Base-by-base conservation (phyloP, 2,329 filamentous ascomycete genomes). In the Beauveria varroae region DNA sequence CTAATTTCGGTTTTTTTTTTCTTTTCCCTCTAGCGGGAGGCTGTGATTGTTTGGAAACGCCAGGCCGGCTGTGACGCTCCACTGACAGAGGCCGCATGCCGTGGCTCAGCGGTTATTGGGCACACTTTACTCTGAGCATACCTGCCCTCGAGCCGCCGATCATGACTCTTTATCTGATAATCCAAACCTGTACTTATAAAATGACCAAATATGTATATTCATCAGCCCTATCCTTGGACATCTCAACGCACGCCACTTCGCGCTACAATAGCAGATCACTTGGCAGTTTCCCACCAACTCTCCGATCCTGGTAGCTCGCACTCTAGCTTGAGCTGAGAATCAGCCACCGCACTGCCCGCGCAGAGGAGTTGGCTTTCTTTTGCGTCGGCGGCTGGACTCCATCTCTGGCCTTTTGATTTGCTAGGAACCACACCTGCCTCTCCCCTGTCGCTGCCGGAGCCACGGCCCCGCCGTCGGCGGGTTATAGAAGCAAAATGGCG, bases 401-500 rank as follows among this genome's bases (percentile, higher is more conserved):
- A 18, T 24, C 37, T 30, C 20, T 41, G 20, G 55, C 44, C 44
- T 22, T 26, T 30, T 16, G 7, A 41, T 12, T 57, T 50, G 24
- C 9, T 30, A 43, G 20, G 18, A 10, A 14, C 46, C 30, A 40
- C 44, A n/a, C 44, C 55, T 26, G 20, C n/a, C 41, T 60, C 24
- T 60, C 6, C 50, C 37, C 50, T 34, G 49, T 46, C 50, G 9
- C 46, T 49, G 22, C 37, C 34, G 37, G 26, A 53, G 40, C 57
- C 41, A 43, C 51, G 26, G 58, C 58, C 58, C 58, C 58, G 58
- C 58, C 58, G 34, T 43, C 22, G 6, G 34, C 43, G 24, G 22
- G 34, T 34, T 58, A 62, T 57, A 55, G 43, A n/a, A 34, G 34
- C 41, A 50, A 8, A n/a, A 61, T 61, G 58, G 58, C 43, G 47